phyloP scores from a whole-genome alignment of 495 filamentous ascomycete species.

The Podospora anserina region DNA sequence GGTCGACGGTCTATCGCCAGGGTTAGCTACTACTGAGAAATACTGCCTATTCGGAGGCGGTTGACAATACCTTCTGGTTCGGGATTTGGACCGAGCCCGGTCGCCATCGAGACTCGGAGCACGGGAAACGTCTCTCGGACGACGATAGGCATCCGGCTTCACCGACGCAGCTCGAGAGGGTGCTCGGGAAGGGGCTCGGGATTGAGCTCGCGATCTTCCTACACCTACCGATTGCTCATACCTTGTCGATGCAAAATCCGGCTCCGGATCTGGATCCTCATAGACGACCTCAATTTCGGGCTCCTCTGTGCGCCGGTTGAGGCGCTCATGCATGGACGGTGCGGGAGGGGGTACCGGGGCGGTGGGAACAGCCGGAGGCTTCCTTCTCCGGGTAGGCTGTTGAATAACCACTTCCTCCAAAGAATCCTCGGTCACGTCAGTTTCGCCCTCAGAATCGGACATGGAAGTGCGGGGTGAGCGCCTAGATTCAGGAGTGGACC shows the following conservation, averaged over 20 bases:
- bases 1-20: conserved; percentile 25
- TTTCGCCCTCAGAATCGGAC: conserved; percentile 41
- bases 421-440: conserved; percentile 36
- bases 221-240: conserved; percentile 21
- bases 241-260: conserved; percentile 15
- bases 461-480: conserved; percentile 38
- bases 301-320: conserved; percentile 15
- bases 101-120: conserved; percentile 33
- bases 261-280: conserved; percentile 23
- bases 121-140: conserved; percentile 30
- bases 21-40: conserved; percentile 20
- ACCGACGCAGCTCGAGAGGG: conserved; percentile 23
- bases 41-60: conserved; percentile 2
- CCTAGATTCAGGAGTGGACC: conserved; percentile 41
- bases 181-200: conserved; percentile 16
- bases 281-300: conserved; percentile 28
- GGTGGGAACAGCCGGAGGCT: conserved; percentile 16
- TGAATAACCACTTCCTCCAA: conserved; percentile 33
- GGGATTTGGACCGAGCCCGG: conserved; percentile 31
- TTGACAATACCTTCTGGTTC: conserved; percentile 36
- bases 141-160: conserved; percentile 26
- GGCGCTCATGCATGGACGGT: conserved; percentile 27
- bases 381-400: conserved; percentile 16
- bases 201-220: background rate
- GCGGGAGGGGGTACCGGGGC: conserved; percentile 19